Base-by-base conservation (phyloP, 2,329 filamentous ascomycete genomes). In the Sporothrix pseudoabietina region DNA sequence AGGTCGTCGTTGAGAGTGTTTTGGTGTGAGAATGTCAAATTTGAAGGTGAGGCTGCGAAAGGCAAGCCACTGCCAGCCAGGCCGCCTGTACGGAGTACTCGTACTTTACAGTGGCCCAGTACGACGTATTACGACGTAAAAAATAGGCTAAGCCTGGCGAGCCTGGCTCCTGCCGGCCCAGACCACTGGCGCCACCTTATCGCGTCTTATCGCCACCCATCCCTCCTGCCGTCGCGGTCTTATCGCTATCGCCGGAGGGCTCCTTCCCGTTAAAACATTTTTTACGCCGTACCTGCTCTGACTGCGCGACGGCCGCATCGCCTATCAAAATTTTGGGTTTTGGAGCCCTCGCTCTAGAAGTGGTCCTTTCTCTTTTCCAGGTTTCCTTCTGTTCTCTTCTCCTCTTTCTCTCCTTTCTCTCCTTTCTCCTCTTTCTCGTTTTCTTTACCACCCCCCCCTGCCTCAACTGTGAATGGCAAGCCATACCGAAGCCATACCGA, bases 191-290 rank as follows among this genome's bases (percentile, higher is more conserved):
- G 39, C 39, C 12, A 41, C 61, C 57, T 66, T 66, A 66, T 66
- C 61, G 61, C 22, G 8, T 10, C 63, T 71, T 74, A 72, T 74
- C 73, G 71, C 57, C 66, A 71, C 59, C 52, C 32, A 35, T 35
- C 8, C 4, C 35, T 35, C 35, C 8, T 35, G 8, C 35, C 22
- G 30, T 19, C 41, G n/a, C 68, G 32, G 49, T 19, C 68, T 57
- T 70, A 61, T 69, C 72, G 52, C 71, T 73, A 73, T 73, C 72
- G 72, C 68, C 68, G 44, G 49, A 44, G 10, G 35, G 19, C 47
- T 39, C 54, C 49, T 30, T 22, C 26, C 61, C 9, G 16, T 71
- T 9, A 65, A 71, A 69, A 44, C 57, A 63, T 63, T 69, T 69
- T 71, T 72, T 55, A 49, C 32, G 8, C 35, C 26, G 26, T 26